phyloP scores from a whole-genome alignment of 73 alveolate genomes.

The Uronychia setigera region DNA sequence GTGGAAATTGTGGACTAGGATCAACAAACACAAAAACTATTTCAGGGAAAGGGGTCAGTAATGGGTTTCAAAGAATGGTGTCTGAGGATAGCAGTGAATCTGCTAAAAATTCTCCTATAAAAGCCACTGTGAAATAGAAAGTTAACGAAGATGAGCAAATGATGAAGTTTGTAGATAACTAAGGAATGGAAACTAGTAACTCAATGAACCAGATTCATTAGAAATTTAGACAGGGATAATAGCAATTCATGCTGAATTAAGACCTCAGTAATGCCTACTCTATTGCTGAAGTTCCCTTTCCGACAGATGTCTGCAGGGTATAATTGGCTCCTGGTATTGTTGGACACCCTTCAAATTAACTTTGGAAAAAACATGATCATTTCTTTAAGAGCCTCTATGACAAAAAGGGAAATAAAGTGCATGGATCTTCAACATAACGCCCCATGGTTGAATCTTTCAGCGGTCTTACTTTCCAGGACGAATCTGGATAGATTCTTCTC shows the following conservation, averaged over 20 bases:
- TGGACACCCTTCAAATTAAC: neutral
- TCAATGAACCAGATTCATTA: neutral
- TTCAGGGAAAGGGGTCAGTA: no score
- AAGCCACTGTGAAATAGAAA: neutral
- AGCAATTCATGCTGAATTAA: neutral
- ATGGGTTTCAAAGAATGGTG: no score
- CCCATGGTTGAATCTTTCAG: neutral
- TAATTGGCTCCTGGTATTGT: neutral
- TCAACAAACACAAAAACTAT: neutral
- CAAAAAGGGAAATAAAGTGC: neutral
- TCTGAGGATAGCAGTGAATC: no score
- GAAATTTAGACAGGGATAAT: neutral
- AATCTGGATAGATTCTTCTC: neutral
- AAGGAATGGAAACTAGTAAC: neutral
- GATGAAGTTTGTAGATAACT: neutral
- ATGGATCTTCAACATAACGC: neutral
- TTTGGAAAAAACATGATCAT: neutral
- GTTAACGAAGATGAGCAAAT: no score
- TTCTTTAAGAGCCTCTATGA: neutral
- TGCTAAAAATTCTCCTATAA: no score
- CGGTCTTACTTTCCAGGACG: neutral
- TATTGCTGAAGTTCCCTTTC: neutral
- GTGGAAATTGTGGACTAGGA: neutral
- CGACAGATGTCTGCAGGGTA: neutral
- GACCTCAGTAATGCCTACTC: neutral